Evolutionary conservation across 108 stramenopile genomes (phyloP).

Genomic region (Cyclotella distinguenda): DNA sequence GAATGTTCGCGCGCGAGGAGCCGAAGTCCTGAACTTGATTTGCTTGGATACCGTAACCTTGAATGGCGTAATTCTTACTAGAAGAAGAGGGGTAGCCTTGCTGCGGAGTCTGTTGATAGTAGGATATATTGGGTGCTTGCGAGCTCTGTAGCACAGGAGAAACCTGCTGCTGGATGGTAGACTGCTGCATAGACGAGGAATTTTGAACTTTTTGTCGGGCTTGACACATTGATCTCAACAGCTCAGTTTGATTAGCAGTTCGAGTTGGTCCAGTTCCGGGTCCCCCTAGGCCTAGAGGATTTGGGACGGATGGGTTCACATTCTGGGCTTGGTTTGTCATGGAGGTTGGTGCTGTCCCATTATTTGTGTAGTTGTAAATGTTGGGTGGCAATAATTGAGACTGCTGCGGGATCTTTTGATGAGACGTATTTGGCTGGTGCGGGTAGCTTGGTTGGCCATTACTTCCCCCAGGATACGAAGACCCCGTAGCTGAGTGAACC

Average conservation of each 20-base stretch:
- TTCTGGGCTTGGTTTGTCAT: slow-evolving; percentile 14
- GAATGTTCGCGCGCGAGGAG: neutral
- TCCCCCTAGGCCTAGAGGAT: slow-evolving; percentile 23
- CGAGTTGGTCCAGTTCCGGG: neutral
- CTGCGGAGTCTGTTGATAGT: slow-evolving; percentile 11
- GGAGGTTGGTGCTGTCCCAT: slow-evolving; percentile 15
- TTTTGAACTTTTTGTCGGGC: slow-evolving; percentile 20
- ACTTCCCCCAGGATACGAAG: neutral
- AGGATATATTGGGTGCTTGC: neutral
- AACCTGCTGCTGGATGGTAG: slow-evolving; percentile 9
- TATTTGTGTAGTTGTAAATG: slow-evolving; percentile 16
- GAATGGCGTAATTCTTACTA: neutral
- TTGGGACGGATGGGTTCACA: slow-evolving; percentile 17
- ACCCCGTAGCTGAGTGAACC: neutral
- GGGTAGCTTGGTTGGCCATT: neutral
- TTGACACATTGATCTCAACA: slow-evolving; percentile 45
- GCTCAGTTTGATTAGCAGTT: slow-evolving; percentile 27
- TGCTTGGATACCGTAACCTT: neutral
- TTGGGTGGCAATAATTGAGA: slow-evolving; percentile 8
- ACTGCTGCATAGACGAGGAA: neutral
- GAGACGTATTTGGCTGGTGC: neutral
- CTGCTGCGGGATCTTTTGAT: slow-evolving; percentile 4
- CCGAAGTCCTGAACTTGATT: neutral
- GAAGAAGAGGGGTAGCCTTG: neutral
- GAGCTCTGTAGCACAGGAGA: neutral